phyloP scores from a whole-genome alignment of 192 early-diverging fungal genomes.

The Gigaspora rosea region DNA sequence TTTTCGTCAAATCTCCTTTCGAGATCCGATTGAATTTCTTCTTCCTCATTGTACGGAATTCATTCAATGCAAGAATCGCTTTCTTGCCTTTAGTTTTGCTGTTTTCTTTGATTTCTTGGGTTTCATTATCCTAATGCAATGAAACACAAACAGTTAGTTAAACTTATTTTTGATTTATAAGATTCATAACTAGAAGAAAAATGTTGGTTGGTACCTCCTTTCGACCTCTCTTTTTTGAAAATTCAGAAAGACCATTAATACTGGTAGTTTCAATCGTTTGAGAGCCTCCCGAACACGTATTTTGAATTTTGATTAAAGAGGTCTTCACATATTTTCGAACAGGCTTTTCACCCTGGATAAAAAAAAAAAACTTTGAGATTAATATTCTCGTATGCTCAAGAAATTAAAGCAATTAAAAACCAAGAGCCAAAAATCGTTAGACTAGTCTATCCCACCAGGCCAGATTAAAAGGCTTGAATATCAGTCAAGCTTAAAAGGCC shows the following conservation, averaged over 20 bases:
- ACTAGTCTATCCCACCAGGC: constrained; percentile 10
- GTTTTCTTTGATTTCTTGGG: constrained; percentile 46
- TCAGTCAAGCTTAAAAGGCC: too few relatives aligned
- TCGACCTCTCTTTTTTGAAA: neutral
- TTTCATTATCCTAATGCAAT: constrained; percentile 41
- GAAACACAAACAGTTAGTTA: constrained; percentile 40
- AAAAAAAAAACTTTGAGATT: constrained; percentile 16
- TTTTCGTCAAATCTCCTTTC: neutral
- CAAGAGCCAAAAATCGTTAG: too few relatives aligned
- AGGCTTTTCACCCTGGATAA: neutral
- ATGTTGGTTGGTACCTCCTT: neutral
- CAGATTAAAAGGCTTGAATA: neutral
- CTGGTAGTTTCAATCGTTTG: neutral
- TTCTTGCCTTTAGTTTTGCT: neutral
- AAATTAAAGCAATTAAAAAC: too few relatives aligned
- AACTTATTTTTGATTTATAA: neutral
- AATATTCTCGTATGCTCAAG: neutral
- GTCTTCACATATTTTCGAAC: neutral
- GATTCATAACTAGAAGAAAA: neutral
- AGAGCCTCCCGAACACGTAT: neutral
- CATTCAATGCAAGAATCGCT: neutral
- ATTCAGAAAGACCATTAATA: neutral
- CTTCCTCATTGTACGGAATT: neutral
- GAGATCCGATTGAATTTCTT: constrained; percentile 4
- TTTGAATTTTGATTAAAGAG: constrained; percentile 10